These are phyloP conservation scores for Pachysolen tannophilus DNA, from an alignment of 805 yeast species.

Conservation along the genomic window DNA sequence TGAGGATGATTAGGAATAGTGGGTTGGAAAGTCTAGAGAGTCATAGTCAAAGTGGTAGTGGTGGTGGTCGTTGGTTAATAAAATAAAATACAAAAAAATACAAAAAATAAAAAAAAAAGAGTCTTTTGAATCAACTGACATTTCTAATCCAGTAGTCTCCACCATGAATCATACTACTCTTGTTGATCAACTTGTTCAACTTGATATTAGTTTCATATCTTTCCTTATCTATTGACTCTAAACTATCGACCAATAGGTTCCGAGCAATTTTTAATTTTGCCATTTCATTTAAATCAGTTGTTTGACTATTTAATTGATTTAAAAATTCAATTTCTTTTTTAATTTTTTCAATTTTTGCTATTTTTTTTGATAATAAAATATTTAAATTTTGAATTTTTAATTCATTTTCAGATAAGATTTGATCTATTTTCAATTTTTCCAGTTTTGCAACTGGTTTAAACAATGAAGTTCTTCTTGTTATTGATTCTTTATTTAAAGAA, in stretches of 20 bases:
- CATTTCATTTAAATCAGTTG: slow-evolving; percentile 6
- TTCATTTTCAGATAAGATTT: slow-evolving; percentile 4
- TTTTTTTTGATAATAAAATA: not conserved
- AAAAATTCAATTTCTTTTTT: slow-evolving; percentile 6
- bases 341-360: slow-evolving; percentile 5
- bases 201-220: slow-evolving; percentile 7
- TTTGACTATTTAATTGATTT: slow-evolving; percentile 4
- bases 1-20: too few relatives aligned
- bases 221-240: slow-evolving; percentile 8
- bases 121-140: slow-evolving; percentile 7
- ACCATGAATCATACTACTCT: slow-evolving; percentile 5
- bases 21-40: too few relatives aligned
- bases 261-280: slow-evolving; percentile 7
- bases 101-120: too few relatives aligned
- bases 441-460: slow-evolving; percentile 6
- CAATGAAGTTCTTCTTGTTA: slow-evolving; percentile 4
- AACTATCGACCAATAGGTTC: slow-evolving; percentile 5
- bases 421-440: not conserved
- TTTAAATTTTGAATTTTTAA: slow-evolving; percentile 5
- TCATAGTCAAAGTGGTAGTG: too few relatives aligned
- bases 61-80: too few relatives aligned
- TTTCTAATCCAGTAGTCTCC: slow-evolving; percentile 10
- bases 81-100: too few relatives aligned
- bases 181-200: slow-evolving; percentile 7
- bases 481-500: not conserved